Evolutionary conservation across 805 yeast genomes (phyloP).

Genomic region (Tetrapisispora phaffii): DNA sequence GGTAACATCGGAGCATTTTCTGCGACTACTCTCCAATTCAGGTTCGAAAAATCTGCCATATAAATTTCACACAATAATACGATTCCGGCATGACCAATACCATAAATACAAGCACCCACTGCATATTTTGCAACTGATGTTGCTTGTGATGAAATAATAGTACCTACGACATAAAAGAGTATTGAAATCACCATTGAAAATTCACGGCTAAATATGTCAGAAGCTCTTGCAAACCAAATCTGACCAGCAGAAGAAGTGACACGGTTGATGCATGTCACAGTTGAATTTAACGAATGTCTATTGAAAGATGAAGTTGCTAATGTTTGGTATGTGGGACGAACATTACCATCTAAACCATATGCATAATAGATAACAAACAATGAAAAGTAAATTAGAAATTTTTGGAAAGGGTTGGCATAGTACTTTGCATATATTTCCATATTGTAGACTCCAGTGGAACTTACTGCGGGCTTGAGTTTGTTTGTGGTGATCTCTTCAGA

Average conservation of each 20-base stretch:
- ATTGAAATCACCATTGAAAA: conserved; percentile 37
- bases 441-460: conserved; percentile 31
- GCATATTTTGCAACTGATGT: conserved; percentile 40
- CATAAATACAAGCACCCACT: conserved; percentile 42
- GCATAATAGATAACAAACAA: conserved; percentile 47
- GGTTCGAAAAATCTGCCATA: conserved; percentile 54
- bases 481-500: neutral
- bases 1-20: conserved; percentile 57
- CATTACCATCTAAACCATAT: conserved; percentile 46
- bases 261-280: conserved; percentile 42
- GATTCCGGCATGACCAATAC: conserved; percentile 47
- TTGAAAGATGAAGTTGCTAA: conserved; percentile 42
- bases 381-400: conserved; percentile 36
- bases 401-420: conserved; percentile 34
- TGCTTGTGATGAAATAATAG: conserved; percentile 45
- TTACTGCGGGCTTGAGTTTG: neutral
- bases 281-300: conserved; percentile 40
- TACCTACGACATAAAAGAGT: conserved; percentile 42
- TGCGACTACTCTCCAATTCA: conserved; percentile 53
- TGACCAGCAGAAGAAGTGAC: conserved; percentile 52
- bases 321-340: conserved; percentile 35
- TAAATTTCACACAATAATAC: conserved; percentile 44
- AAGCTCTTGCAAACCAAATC: conserved; percentile 43
- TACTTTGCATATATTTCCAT: conserved; percentile 45
- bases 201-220: conserved; percentile 47